phyloP scores from a whole-genome alignment of 305 asterid genomes.

The Solanum chacoense region DNA sequence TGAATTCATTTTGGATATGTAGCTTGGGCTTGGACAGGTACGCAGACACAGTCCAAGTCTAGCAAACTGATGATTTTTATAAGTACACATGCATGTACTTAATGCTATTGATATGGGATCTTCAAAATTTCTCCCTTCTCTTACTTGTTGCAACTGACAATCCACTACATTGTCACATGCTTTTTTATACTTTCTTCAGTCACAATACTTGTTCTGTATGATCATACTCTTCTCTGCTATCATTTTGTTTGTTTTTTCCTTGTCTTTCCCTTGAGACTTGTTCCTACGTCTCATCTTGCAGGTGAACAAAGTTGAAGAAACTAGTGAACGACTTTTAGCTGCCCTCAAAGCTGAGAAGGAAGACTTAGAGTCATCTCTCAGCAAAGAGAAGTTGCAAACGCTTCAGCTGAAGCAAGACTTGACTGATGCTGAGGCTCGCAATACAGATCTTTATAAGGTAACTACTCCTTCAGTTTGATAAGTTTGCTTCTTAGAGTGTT shows the following conservation, averaged over 20 bases:
- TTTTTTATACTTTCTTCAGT: background rate
- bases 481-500: slow-evolving; percentile 1
- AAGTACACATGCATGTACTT: background rate
- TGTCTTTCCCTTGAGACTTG: background rate
- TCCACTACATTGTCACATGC: background rate
- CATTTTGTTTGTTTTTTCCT: background rate
- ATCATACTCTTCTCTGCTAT: background rate
- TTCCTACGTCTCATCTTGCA: slow-evolving; percentile 17
- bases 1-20: background rate
- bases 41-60: background rate
- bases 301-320: slow-evolving; percentile 54
- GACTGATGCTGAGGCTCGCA: slow-evolving; percentile 61
- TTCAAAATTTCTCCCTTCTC: background rate
- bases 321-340: slow-evolving; percentile 40
- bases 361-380: slow-evolving; percentile 61
- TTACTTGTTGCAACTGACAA: background rate
- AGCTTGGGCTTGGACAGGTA: background rate
- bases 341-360: slow-evolving; percentile 65
- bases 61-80: background rate
- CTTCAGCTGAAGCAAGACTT: slow-evolving; percentile 63
- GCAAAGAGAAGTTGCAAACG: slow-evolving; percentile 59
- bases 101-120: background rate
- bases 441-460: slow-evolving; percentile 80
- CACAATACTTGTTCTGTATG: background rate
- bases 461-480: slow-evolving; percentile 11